phyloP scores from a whole-genome alignment of 805 yeast species.

The Saccharomyces paradoxus region DNA sequence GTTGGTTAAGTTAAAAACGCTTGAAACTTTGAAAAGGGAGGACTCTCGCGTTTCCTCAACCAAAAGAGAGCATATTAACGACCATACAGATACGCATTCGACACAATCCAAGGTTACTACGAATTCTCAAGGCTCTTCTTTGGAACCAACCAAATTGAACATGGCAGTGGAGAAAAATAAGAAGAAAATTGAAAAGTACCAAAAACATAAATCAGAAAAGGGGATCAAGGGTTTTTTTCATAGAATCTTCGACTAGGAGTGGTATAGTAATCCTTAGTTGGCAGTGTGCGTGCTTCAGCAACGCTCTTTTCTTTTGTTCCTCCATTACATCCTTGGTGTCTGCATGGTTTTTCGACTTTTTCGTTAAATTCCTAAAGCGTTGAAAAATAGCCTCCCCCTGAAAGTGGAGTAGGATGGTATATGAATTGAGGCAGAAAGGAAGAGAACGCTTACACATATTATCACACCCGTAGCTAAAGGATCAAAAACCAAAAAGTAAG shows the following conservation, averaged over 20 bases:
- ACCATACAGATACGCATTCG: not conserved
- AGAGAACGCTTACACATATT: not conserved
- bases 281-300: not conserved
- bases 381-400: not conserved
- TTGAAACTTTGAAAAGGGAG: slow-evolving; percentile 44
- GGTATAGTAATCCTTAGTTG: not conserved
- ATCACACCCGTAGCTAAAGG: not conserved
- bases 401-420: not conserved
- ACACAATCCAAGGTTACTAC: not conserved
- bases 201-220: slow-evolving; percentile 15
- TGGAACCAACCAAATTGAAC: slow-evolving; percentile 20
- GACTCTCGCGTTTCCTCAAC: slow-evolving; percentile 14
- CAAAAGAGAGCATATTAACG: not conserved
- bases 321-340: not conserved
- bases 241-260: slow-evolving; percentile 14
- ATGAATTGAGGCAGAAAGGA: not conserved
- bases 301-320: not conserved
- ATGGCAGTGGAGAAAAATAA: slow-evolving; percentile 29
- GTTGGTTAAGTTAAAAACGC: slow-evolving; percentile 49
- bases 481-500: not conserved
- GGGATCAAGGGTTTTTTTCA: slow-evolving; percentile 21
- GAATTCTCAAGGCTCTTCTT: slow-evolving; percentile 1
- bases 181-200: slow-evolving; percentile 22
- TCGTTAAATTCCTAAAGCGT: not conserved
- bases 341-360: not conserved